Evolutionary conservation across 208 protist species (phyloP).

Genomic region (Trichomonas tenax): DNA sequence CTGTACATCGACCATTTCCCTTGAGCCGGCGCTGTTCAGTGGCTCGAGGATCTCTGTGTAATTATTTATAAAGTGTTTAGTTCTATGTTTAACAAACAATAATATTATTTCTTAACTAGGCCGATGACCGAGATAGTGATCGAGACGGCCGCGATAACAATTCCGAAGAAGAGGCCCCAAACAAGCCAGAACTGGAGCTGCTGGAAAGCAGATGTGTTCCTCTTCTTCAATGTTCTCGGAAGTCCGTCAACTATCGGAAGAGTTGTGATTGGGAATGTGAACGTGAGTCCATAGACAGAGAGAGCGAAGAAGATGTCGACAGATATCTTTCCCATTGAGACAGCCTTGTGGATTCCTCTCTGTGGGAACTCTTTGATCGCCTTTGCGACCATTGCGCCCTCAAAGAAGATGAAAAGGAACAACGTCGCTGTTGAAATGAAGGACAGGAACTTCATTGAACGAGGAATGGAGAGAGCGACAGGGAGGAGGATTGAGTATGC

Average conservation of each 20-base stretch:
- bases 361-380: not conserved
- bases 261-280: not conserved
- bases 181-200: not conserved
- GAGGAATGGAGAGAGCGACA: not conserved
- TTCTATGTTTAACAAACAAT: not conserved
- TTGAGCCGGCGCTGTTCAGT: conserved; percentile 40
- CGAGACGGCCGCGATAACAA: not conserved
- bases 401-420: not conserved
- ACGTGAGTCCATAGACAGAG: not conserved
- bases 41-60: not conserved
- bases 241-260: not conserved
- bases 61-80: not conserved
- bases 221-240: not conserved
- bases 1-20: conserved; percentile 80
- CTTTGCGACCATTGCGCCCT: not conserved
- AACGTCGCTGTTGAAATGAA: not conserved
- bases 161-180: not conserved
- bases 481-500: not conserved
- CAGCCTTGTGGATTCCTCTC: no score
- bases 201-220: not conserved
- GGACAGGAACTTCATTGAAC: not conserved
- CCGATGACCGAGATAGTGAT: not conserved
- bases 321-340: not conserved
- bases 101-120: not conserved
- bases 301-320: not conserved